Evolutionary conservation across 352 stramenopile genomes (phyloP).

Genomic region (Pythium sp.): DNA sequence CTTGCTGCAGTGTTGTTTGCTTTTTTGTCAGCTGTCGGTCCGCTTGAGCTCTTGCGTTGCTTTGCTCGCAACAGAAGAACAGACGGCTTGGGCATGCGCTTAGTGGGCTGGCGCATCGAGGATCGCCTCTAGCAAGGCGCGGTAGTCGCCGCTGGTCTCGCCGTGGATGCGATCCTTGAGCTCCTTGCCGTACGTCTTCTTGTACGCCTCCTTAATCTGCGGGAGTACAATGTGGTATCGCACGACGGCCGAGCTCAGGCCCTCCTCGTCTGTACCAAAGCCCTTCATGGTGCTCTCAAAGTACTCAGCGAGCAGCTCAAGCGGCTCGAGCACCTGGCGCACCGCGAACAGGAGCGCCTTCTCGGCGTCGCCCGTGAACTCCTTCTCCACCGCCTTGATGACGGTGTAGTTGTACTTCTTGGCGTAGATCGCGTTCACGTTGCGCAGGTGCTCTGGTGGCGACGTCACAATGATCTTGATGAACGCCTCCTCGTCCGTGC

Average conservation of each 20-base stretch:
- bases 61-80: background rate
- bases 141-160: constrained; percentile 75
- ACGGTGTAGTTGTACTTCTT: constrained; percentile 34
- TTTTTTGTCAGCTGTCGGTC: background rate
- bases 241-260: constrained; percentile 52
- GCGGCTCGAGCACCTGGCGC: constrained; percentile 28
- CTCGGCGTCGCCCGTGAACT: constrained; percentile 29
- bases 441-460: constrained; percentile 25
- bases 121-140: constrained; percentile 60
- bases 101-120: constrained; percentile 35
- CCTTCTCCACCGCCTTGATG: constrained; percentile 30
- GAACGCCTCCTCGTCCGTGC: constrained; percentile 50
- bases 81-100: background rate
- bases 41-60: background rate
- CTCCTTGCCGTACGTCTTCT: constrained; percentile 75
- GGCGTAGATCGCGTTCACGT: constrained; percentile 27
- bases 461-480: constrained; percentile 31
- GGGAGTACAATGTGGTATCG: constrained; percentile 77
- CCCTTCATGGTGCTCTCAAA: constrained; percentile 43
- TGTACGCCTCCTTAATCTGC: constrained; percentile 75
- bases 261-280: constrained; percentile 47
- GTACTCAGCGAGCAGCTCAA: constrained; percentile 31
- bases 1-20: background rate
- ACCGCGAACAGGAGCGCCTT: constrained; percentile 29
- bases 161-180: constrained; percentile 80